Base-by-base conservation (phyloP, 148 eudicot genomes). In the Chenopodium formosanum region DNA sequence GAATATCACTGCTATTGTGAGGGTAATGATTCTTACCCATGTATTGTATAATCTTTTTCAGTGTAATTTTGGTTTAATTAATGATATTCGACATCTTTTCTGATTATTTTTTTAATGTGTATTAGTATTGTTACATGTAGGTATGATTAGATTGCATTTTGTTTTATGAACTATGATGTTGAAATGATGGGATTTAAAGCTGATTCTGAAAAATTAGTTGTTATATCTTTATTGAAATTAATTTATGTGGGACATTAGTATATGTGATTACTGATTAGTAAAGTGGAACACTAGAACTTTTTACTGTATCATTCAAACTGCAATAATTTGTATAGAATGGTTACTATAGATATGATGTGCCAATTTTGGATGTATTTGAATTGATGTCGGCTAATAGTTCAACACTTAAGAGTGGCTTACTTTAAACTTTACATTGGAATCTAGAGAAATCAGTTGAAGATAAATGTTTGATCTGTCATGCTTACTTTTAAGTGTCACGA, bases 1-100 rank as follows among this genome's bases (percentile, higher is more conserved):
- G 19, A 92, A 92, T 68, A 82, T 92, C 10, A 92, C 97, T 29
- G 82, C 82, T 23, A 73, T 92, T 48, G 83, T 81, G 66, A 87
- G 89, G 91, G 97, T 92, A 91, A 83, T 46, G 62, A 70, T 79
- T 82, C 31, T 71, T 74, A 6, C 17, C 69, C 8, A 2, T 46
- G 58, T 10, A 40, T 69, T 34, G 63, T 22, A 72, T 25, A 9
- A 8, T 72, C 44, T 68, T 71, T 25, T 71, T 71, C 23, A 71
- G 25, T 0, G 8, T 71, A 23, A 71, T 5, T 44, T 71, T 71
- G 50, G 50, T 17, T 40, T 70, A 29, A 17, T 70, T 71, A 4
- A 71, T 71, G 62, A 56, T 56, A 4, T 4, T 4, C 0, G 4
- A 14, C 7, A 40, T 40, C 44, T 40, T 40, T 40, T 25, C 14